phyloP scores from a whole-genome alignment of 2,329 filamentous ascomycete species.

The Colletotrichum sidae region DNA sequence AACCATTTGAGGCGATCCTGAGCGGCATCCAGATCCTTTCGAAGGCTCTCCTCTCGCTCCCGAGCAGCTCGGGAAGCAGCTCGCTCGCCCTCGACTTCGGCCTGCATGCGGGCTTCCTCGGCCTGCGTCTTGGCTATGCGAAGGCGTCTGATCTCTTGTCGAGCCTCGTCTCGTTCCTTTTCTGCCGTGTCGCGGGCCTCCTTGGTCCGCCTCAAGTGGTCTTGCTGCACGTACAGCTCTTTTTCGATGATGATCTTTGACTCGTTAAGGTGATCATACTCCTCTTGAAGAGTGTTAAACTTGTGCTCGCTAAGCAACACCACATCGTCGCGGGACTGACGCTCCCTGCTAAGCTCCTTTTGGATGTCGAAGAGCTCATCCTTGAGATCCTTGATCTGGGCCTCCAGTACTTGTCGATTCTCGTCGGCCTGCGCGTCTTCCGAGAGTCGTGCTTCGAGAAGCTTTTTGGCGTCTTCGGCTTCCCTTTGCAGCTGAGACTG shows the following conservation, averaged over 20 bases:
- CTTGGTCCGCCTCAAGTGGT: constrained; percentile 86
- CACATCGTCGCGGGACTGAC: constrained; percentile 94
- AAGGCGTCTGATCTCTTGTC: constrained; percentile 84
- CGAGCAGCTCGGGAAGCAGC: constrained; percentile 81
- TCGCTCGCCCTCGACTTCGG: constrained; percentile 83
- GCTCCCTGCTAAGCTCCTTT: constrained; percentile 88
- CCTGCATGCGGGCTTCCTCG: constrained; percentile 86
- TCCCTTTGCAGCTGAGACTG: constrained; percentile 88
- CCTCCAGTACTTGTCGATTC: constrained; percentile 84
- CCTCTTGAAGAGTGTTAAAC: constrained; percentile 82
- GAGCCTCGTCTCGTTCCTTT: constrained; percentile 88
- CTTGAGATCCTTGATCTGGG: constrained; percentile 90
- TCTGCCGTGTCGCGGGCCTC: constrained; percentile 85
- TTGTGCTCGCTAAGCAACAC: constrained; percentile 92
- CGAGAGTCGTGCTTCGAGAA: constrained; percentile 88
- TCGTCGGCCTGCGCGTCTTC: constrained; percentile 89
- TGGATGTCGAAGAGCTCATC: constrained; percentile 86
- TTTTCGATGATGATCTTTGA: constrained; percentile 98
- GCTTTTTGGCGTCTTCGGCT: constrained; percentile 85
- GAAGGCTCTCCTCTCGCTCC: constrained; percentile 82
- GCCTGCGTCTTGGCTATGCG: constrained; percentile 86
- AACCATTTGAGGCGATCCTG: constrained; percentile 81
- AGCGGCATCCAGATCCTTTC: constrained; percentile 83
- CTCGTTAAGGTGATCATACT: constrained; percentile 88
- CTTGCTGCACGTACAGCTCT: constrained; percentile 95